Conservation (phyloP, 805 yeast species). For the Candida pseudofarinosa region DNA sequence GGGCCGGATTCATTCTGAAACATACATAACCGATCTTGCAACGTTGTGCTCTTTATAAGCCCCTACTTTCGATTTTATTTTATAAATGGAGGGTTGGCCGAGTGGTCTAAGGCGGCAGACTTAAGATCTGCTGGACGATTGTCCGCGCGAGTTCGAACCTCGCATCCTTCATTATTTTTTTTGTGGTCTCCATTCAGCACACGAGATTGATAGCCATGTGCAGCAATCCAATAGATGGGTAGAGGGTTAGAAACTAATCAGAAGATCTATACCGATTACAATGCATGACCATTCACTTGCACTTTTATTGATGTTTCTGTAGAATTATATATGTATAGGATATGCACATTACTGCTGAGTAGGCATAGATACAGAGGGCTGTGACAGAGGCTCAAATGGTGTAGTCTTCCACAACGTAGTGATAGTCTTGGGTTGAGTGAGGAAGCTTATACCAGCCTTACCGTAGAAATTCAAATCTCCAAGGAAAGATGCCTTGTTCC, state of each 20-base stretch:
- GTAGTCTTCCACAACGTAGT: slow-evolving; percentile 63
- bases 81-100: slow-evolving; percentile 40
- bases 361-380: slow-evolving; percentile 67
- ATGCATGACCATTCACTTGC: too few relatives aligned
- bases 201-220: too few relatives aligned
- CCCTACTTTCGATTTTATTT: too few relatives aligned
- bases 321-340: too few relatives aligned
- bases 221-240: too few relatives aligned
- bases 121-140: slow-evolving; percentile 38
- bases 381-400: slow-evolving; percentile 41
- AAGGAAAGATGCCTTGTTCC: slow-evolving; percentile 68
- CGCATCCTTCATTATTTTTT: slow-evolving; percentile 36
- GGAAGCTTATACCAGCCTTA: slow-evolving; percentile 66
- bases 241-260: too few relatives aligned
- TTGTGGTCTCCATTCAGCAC: background rate
- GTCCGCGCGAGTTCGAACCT: slow-evolving; percentile 45
- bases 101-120: slow-evolving; percentile 43
- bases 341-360: too few relatives aligned
- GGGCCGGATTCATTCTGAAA: too few relatives aligned
- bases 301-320: too few relatives aligned
- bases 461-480: slow-evolving; percentile 82
- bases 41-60: too few relatives aligned
- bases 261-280: too few relatives aligned
- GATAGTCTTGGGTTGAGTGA: slow-evolving; percentile 73
- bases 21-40: too few relatives aligned